Conservation (phyloP, 352 stramenopile genomes). For the Globisporangium acanthophoron region DNA sequence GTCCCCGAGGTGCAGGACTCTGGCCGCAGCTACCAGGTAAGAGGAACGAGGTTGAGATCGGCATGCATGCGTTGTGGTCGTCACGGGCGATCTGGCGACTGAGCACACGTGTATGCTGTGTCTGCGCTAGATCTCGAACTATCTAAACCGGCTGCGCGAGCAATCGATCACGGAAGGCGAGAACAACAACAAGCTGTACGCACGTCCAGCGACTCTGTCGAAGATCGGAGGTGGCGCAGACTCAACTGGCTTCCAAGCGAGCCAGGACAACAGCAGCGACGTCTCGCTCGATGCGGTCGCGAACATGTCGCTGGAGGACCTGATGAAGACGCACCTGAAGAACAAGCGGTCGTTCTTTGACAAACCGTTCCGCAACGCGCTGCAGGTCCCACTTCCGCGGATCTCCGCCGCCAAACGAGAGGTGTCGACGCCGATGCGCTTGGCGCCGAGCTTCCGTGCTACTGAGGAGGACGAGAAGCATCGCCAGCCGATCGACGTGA, state of each 20-base stretch:
- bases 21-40: conserved; percentile 73
- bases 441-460: conserved; percentile 53
- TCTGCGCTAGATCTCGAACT: conserved; percentile 49
- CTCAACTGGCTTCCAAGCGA: conserved; percentile 26
- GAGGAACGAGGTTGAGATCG: not conserved
- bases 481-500: conserved; percentile 78
- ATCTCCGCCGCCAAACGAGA: conserved; percentile 17
- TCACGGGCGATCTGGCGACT: not conserved
- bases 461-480: conserved; percentile 80
- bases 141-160: conserved; percentile 65
- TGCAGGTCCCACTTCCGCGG: conserved; percentile 32
- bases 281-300: conserved; percentile 47
- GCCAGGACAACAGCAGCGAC: conserved; percentile 20
- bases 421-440: conserved; percentile 23
- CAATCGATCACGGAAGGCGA: conserved; percentile 72
- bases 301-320: conserved; percentile 59
- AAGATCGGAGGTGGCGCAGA: conserved; percentile 22
- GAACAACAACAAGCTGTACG: conserved; percentile 74
- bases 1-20: conserved; percentile 79
- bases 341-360: conserved; percentile 52
- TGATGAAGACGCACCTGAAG: conserved; percentile 44
- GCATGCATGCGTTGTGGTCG: not conserved
- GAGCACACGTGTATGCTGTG: not conserved
- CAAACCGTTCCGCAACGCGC: conserved; percentile 27
- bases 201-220: conserved; percentile 15